phyloP scores from a whole-genome alignment of 2,329 filamentous ascomycete species.

The Acrodontium crateriforme region DNA sequence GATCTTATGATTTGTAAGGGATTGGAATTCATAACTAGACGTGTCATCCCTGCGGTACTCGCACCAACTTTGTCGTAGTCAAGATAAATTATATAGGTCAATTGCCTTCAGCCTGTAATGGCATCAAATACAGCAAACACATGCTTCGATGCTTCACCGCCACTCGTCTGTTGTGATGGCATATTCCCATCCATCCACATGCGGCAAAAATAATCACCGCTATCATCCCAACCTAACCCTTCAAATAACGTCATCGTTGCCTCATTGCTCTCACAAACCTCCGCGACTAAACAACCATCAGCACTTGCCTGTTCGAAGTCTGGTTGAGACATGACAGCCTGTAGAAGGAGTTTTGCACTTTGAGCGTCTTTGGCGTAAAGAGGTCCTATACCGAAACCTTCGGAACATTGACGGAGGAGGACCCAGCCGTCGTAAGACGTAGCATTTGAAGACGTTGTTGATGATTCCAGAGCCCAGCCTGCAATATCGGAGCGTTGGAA shows the following conservation, averaged over 20 bases:
- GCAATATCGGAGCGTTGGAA: slow-evolving; percentile 16
- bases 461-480: slow-evolving; percentile 15
- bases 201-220: slow-evolving; percentile 22
- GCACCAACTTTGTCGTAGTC: too few relatives aligned
- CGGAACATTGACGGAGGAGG: slow-evolving; percentile 19
- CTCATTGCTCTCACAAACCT: slow-evolving; percentile 22
- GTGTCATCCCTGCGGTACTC: too few relatives aligned
- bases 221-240: slow-evolving; percentile 19
- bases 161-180: slow-evolving; percentile 19
- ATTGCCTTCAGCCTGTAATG: slow-evolving; percentile 6
- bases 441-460: slow-evolving; percentile 2
- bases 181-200: slow-evolving; percentile 25
- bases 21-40: too few relatives aligned
- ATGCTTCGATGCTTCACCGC: slow-evolving; percentile 17
- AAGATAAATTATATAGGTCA: too few relatives aligned
- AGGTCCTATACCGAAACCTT: slow-evolving; percentile 24
- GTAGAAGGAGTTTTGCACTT: slow-evolving; percentile 16
- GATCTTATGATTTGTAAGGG: too few relatives aligned
- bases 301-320: slow-evolving; percentile 7
- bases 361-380: slow-evolving; percentile 20
- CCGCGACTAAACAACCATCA: slow-evolving; percentile 17
- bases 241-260: slow-evolving; percentile 20
- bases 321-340: slow-evolving; percentile 8
- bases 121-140: slow-evolving; percentile 26
- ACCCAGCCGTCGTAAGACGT: slow-evolving; percentile 17